phyloP scores from a whole-genome alignment of 345 rosid genomes.

The Bruguiera gymnorhiza region DNA sequence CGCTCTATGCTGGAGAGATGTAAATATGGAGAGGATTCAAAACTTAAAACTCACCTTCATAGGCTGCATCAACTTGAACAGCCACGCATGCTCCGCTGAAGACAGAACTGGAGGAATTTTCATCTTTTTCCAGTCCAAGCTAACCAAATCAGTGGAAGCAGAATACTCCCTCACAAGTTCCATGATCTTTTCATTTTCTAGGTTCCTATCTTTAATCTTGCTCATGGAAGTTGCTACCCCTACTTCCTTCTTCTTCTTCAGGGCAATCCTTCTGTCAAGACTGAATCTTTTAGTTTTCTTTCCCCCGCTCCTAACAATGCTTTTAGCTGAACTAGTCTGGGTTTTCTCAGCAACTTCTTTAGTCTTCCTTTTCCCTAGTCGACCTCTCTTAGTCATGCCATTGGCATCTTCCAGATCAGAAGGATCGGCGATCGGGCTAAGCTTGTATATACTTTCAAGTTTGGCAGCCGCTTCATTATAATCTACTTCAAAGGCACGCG shows the following conservation, averaged over 20 bases:
- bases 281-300: conserved; percentile 59
- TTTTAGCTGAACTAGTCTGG: conserved; percentile 13
- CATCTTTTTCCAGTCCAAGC: conserved; percentile 95
- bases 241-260: conserved; percentile 46
- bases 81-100: conserved; percentile 72
- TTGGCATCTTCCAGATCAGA: conserved; percentile 37
- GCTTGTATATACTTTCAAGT: conserved; percentile 77
- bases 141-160: conserved; percentile 59
- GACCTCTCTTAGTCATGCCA: conserved; percentile 25
- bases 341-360: conserved; percentile 33
- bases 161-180: conserved; percentile 72
- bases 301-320: conserved; percentile 43
- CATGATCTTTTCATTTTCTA: conserved; percentile 52
- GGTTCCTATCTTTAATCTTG: conserved; percentile 22
- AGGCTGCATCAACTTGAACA: conserved; percentile 93
- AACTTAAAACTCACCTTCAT: conserved; percentile 57
- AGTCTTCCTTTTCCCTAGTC: conserved; percentile 43
- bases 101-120: conserved; percentile 93
- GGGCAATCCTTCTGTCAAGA: conserved; percentile 60
- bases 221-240: conserved; percentile 14
- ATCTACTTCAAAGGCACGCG: conserved; percentile 49
- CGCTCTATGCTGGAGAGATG: background rate
- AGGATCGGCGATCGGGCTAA: conserved; percentile 47
- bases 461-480: conserved; percentile 90
- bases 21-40: background rate